phyloP scores from a whole-genome alignment of 106 monocot species.

The Acanthochlamys bracteata region DNA sequence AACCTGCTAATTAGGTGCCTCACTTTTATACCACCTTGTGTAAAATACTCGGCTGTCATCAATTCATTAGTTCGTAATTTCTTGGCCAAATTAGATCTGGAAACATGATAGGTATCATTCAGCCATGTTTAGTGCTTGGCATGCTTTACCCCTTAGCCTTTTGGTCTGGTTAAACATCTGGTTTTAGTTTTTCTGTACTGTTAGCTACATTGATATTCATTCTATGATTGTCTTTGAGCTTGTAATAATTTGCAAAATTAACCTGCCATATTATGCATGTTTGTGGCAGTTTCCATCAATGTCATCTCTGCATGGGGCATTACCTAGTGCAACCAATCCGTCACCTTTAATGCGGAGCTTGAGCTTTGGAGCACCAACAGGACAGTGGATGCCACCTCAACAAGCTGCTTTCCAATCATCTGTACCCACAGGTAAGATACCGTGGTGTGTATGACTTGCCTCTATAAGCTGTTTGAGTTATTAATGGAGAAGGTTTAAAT shows the following conservation, averaged over 20 bases:
- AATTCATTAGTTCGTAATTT: too few relatives aligned
- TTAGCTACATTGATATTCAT: too few relatives aligned
- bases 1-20: too few relatives aligned
- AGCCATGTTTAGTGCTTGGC: too few relatives aligned
- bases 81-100: too few relatives aligned
- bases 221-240: background rate
- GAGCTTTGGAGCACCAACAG: constrained; percentile 36
- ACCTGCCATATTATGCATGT: background rate
- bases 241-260: background rate
- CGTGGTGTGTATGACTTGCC: background rate
- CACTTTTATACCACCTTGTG: too few relatives aligned
- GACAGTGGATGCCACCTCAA: constrained; percentile 37
- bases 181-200: too few relatives aligned
- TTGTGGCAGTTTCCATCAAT: constrained; percentile 46
- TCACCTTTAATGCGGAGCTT: constrained; percentile 26
- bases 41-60: too few relatives aligned
- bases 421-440: constrained; percentile 22
- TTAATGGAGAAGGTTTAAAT: background rate
- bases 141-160: too few relatives aligned
- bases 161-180: too few relatives aligned
- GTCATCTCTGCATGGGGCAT: constrained; percentile 45
- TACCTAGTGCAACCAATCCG: constrained; percentile 21
- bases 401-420: constrained; percentile 24
- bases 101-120: too few relatives aligned
- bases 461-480: background rate